Evolutionary conservation across 345 rosid species (phyloP).

Genomic region (Aquilaria malaccensis): DNA sequence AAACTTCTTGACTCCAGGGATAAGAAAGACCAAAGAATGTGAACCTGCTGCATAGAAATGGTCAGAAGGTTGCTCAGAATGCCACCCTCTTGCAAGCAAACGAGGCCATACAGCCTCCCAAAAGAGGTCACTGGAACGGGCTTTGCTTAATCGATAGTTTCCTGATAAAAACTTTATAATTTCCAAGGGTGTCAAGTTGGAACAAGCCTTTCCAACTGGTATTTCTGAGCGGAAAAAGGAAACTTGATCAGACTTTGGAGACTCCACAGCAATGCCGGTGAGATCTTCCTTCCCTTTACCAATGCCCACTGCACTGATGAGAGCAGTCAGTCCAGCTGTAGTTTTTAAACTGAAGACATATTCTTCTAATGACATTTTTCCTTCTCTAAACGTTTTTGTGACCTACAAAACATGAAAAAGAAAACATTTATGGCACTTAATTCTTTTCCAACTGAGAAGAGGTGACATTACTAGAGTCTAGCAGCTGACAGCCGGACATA

Average conservation of each 20-base stretch:
- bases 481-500: neutral
- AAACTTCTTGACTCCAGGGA: constrained; percentile 42
- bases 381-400: constrained; percentile 48
- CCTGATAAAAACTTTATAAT: constrained; percentile 42
- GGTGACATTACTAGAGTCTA: neutral
- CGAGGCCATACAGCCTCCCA: constrained; percentile 68
- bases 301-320: constrained; percentile 37
- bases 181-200: constrained; percentile 33
- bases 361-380: constrained; percentile 36
- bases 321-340: constrained; percentile 22
- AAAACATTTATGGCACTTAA: constrained; percentile 2
- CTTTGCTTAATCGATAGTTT: constrained; percentile 43
- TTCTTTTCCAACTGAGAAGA: neutral
- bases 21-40: constrained; percentile 34
- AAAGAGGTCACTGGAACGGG: constrained; percentile 43
- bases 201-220: constrained; percentile 46
- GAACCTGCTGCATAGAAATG: constrained; percentile 23
- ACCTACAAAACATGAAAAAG: constrained; percentile 28
- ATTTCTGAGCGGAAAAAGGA: constrained; percentile 26
- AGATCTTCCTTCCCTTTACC: constrained; percentile 48
- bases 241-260: constrained; percentile 22
- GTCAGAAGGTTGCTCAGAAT: constrained; percentile 46
- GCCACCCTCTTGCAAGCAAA: constrained; percentile 52
- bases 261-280: constrained; percentile 33
- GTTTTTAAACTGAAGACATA: constrained; percentile 32